Evolutionary conservation across 108 stramenopile species (phyloP), one percentile per base, ranked within the genome.

Genomic region (Nitzschia inconspicua): DNA sequence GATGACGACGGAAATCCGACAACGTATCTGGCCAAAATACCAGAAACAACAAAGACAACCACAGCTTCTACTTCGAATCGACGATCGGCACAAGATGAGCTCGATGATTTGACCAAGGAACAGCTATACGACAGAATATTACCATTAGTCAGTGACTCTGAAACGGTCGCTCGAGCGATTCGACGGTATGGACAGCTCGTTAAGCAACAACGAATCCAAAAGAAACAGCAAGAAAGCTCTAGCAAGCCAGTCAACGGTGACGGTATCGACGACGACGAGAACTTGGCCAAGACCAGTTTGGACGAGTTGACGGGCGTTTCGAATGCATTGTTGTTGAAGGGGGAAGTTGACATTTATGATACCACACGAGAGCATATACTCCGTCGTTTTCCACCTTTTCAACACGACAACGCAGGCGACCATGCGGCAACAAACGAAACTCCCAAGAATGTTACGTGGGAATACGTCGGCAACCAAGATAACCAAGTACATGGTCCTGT

Each of bases 391-490:
- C 36, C 58, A 14, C 11, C 41, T 10, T 27, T 49, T 2, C 70
- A 72, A 19, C 74, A 68, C 44, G 43, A 64, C 50, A 61, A 36
- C 31, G 24, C 16, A 29, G 20, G 47, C 51, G 54, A 28, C 26
- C 52, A 18, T 34, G 16, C 31, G n/a, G 39, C 47, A 11, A 35
- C 44, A 22, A 23, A 52, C 18, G 14, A 29, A 16, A 59, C 47
- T n/a, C 57, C 66, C 5, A 60, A 57, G 43, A 41, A 54, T 26
- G 40, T 50, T 5, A 47, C 56, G 13, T 91, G 89, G 90, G 86
- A 91, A 60, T 91, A 91, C 71, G 63, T 52, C 41, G 90, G 90
- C 13, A 91, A 85, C 53, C 77, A 84, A 67, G 90, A 91, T 51
- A 75, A 82, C 4, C 23, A 57, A 16, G 75, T 89, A 26, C 88